A percentile compares a stretch with the other conserved stretches of the same genome.
Conservation (phyloP, 305 asterid species). For the Fraxinus angustifolia region DNA sequence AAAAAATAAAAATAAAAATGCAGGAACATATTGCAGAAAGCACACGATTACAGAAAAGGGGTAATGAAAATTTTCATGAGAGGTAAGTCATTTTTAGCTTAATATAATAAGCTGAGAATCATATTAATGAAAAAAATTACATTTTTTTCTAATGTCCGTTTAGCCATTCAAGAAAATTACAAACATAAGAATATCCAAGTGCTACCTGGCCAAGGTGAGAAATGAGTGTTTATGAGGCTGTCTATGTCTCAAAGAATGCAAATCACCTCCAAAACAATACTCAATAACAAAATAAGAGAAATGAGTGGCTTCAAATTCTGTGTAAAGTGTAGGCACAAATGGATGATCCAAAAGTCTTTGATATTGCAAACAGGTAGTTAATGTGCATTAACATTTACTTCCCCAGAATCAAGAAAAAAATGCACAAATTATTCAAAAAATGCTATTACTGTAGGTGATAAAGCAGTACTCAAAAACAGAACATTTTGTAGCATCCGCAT, state of each 20-base stretch:
- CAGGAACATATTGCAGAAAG: slow-evolving; percentile 6
- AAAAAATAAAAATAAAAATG: background rate
- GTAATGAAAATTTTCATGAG: background rate
- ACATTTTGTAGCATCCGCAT: background rate
- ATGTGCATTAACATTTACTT: background rate
- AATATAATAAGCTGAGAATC: background rate
- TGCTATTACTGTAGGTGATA: background rate
- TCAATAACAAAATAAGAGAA: background rate
- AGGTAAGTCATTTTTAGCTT: background rate
- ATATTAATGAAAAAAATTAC: background rate
- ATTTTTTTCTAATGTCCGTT: background rate
- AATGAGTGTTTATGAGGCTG: background rate
- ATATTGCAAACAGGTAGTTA: background rate
- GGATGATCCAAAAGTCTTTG: background rate
- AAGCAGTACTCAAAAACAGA: background rate
- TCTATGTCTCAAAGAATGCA: background rate
- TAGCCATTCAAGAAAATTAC: background rate
- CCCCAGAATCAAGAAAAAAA: background rate
- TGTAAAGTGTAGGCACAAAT: background rate
- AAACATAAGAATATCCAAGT: background rate
- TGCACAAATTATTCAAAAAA: background rate
- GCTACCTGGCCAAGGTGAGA: background rate
- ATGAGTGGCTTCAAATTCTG: background rate
- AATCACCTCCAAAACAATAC: background rate
- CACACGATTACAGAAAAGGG: background rate